Percentiles rank a stretch among this genome's conserved stretches.
phyloP scores from a whole-genome alignment of 208 protist genomes.

The Trichomonas tenax region DNA sequence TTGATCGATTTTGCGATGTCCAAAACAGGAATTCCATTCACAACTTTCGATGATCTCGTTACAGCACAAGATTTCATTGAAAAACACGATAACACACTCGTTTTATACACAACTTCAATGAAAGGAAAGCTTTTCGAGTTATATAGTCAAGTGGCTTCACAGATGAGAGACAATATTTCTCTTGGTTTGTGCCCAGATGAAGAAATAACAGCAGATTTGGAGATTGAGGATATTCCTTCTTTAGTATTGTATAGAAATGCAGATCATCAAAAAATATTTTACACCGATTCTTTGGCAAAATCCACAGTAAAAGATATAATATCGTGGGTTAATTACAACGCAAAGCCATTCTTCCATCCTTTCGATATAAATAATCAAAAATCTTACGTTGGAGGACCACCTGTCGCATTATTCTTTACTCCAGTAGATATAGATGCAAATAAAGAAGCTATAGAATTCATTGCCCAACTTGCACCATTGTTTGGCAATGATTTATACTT shows the following conservation, averaged over 20 bases:
- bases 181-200: background rate
- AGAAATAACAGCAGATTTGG: background rate
- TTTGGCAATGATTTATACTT: background rate
- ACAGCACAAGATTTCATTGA: background rate
- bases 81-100: background rate
- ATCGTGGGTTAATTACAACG: background rate
- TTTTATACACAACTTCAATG: background rate
- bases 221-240: background rate
- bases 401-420: background rate
- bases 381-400: background rate
- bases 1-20: background rate
- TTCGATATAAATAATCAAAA: background rate
- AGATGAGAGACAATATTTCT: background rate
- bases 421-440: background rate
- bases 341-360: background rate
- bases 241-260: background rate
- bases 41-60: background rate
- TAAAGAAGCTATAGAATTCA: background rate
- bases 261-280: background rate
- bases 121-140: background rate
- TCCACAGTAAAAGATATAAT: background rate
- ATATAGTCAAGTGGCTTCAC: background rate
- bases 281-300: background rate
- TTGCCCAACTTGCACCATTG: background rate
- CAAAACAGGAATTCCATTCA: background rate